Conservation (phyloP, 495 filamentous ascomycete genomes). For the Tuber brumale region DNA sequence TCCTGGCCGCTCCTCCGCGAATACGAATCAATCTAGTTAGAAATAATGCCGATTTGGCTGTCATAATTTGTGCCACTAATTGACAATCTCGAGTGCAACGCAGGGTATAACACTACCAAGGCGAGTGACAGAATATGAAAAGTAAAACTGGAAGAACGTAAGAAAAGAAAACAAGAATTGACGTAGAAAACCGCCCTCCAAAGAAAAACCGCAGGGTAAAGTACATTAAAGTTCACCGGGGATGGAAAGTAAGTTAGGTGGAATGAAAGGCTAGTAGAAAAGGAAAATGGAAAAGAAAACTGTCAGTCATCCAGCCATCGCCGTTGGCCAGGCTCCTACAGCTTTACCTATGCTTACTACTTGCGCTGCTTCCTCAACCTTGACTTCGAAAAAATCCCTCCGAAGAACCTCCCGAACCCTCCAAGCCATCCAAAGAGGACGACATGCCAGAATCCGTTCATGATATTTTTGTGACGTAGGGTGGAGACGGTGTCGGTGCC, state of each 20-base stretch:
- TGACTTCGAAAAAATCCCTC: slow-evolving; percentile 34
- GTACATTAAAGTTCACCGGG: neutral
- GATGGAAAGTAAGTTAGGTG: neutral
- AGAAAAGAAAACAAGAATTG: neutral
- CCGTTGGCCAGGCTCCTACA: neutral
- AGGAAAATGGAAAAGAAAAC: slow-evolving; percentile 11
- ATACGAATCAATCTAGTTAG: neutral
- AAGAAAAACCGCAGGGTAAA: slow-evolving; percentile 2
- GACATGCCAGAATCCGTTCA: slow-evolving; percentile 40
- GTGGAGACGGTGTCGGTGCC: slow-evolving; percentile 38
- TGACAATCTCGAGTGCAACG: neutral
- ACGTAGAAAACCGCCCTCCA: neutral
- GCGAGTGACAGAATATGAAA: slow-evolving; percentile 6
- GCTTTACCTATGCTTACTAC: neutral
- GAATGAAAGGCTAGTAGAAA: slow-evolving; percentile 5
- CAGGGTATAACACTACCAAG: neutral
- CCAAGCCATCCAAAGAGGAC: slow-evolving; percentile 40
- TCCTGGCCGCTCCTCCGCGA: neutral
- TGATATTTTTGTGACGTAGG: slow-evolving; percentile 37
- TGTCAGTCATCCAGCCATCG: slow-evolving; percentile 3
- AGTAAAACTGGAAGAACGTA: slow-evolving; percentile 6
- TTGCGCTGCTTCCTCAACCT: slow-evolving; percentile 16
- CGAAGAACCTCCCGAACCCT: slow-evolving; percentile 36
- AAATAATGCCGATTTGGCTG: neutral
- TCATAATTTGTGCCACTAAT: neutral